Base-by-base conservation (phyloP, 2,329 filamentous ascomycete genomes). In the Cordyceps cateniannulata region DNA sequence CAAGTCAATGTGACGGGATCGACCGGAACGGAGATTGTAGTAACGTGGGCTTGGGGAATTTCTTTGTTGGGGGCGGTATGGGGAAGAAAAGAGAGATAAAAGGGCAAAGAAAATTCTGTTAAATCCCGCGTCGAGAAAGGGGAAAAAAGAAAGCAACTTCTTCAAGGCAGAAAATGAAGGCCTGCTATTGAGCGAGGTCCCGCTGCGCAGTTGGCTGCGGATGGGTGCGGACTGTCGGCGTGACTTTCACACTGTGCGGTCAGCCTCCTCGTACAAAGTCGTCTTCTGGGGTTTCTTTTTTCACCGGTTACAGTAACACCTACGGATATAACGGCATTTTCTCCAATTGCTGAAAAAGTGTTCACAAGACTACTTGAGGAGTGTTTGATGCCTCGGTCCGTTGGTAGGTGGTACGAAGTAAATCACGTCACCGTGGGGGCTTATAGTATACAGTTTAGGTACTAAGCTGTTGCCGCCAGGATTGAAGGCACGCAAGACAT, bases 161-260 rank as follows among this genome's bases (percentile, higher is more conserved):
- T 25, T 14, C 16, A 24, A 50, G 55, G 44, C 32, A 51, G 55
- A 59, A 42, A 57, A 58, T 18, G 10, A n/a, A 18, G 32, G 38
- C 35, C 56, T 48, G 40, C 27, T 42, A 53, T 60, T 60, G 57
- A 60, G 57, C 57, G 57, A 60, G 48, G 57, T 60, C 57, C 57
- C 57, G 57, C 56, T 16, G 24, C 24, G 35, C 16, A 59, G 32
- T 22, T 35, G 35, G 42, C 49, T 25, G 12, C n/a, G 16, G 25
- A 53, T 10, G 16, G 48, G n/a, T 25, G 44, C 57, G 57, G 57
- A 53, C 57, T 53, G 42, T 60, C 57, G 57, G 44, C 44, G 22
- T 25, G 22, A 25, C 25, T 16, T 12, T 12, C 24, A 54, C 22
- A 20, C 22, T 16, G 20, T 44, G 32, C 40, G 20, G 3, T 6